Evolutionary conservation across 2,329 filamentous ascomycete species (phyloP), one percentile per base, ranked within the genome.

Genomic region (Cordyceps tenuipes): DNA sequence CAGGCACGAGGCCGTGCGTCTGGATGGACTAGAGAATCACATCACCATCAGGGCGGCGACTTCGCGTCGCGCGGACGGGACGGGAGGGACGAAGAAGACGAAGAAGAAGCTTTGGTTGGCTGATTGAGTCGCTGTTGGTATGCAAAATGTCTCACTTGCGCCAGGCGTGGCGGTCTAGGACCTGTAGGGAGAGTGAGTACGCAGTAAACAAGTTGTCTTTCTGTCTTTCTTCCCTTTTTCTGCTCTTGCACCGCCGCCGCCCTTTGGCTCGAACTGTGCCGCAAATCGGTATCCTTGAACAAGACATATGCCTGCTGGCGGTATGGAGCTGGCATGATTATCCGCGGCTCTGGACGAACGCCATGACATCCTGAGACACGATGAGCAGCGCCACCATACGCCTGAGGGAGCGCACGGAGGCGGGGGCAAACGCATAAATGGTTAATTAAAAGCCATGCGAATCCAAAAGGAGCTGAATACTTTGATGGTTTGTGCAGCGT

Each of bases 111-210:
- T 36, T 36, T 36, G 34, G 34, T 36, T 36, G 34, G 34, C 12
- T 36, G 34, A 10, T 36, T 36, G 8, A 10, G 9, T 36, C 3
- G 34, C 13, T 31, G 34, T 36, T 31, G 54, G 54, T 9, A 57
- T 57, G 44, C 54, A n/a, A 17, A 41, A 48, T 57, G 54, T 57
- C 39, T 57, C 44, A 57, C 54, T 31, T 31, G 19, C 50, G 31
- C 44, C 29, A 57, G 44, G 44, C 5, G 1, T 8, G 43, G 54
- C 52, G 39, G 34, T 36, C 34, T 12, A 26, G 4, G 17, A 21
- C 17, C 15, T 46, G 17, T 43, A 17, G 39, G 39, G 15, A n/a
- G 15, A 43, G 6, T n/a, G 6, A 43, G 15, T 17, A n/a, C 21
- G 21, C 12, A 43, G 15, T 17, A n/a, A 46, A 46, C 12, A 10